A percentile compares a stretch with the other conserved stretches of the same genome.
Evolutionary conservation across 2,329 filamentous ascomycete species (phyloP).

Genomic region (Penicillium sp.): DNA sequence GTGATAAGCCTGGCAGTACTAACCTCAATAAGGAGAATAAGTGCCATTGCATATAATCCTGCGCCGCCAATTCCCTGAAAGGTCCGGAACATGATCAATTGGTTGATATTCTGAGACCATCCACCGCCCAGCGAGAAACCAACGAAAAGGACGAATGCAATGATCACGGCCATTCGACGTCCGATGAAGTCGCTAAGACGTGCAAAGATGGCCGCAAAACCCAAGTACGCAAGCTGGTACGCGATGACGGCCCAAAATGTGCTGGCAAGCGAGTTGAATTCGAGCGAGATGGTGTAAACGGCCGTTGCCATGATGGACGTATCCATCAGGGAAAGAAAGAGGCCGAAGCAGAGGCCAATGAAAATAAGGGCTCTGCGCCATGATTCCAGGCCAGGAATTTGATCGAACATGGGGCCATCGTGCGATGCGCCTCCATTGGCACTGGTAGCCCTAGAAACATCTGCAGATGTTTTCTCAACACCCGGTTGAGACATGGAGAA

Average conservation of each 20-base stretch:
- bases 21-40: background rate
- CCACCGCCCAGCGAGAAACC: slow-evolving; percentile 4
- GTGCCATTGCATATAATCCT: background rate
- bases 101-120: slow-evolving; percentile 1
- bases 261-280: slow-evolving; percentile 6
- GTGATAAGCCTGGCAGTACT: background rate
- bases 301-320: slow-evolving; percentile 9
- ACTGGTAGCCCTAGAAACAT: background rate
- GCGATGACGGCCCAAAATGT: slow-evolving; percentile 5
- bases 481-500: background rate
- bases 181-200: slow-evolving; percentile 5
- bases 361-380: slow-evolving; percentile 3
- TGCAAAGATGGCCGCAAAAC: slow-evolving; percentile 4
- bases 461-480: background rate
- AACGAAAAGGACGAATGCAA: background rate
- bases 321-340: slow-evolving; percentile 6
- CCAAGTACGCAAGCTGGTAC: slow-evolving; percentile 7
- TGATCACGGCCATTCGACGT: slow-evolving; percentile 11
- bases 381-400: background rate
- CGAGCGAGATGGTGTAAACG: slow-evolving; percentile 6
- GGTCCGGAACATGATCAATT: background rate
- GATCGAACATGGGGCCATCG: background rate
- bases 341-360: slow-evolving; percentile 5
- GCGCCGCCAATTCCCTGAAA: slow-evolving; percentile 3
- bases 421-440: background rate